These are phyloP conservation scores for Mortierella hygrophila DNA, from an alignment of 192 early-diverging fungal genomes.

Conservation along the genomic window DNA sequence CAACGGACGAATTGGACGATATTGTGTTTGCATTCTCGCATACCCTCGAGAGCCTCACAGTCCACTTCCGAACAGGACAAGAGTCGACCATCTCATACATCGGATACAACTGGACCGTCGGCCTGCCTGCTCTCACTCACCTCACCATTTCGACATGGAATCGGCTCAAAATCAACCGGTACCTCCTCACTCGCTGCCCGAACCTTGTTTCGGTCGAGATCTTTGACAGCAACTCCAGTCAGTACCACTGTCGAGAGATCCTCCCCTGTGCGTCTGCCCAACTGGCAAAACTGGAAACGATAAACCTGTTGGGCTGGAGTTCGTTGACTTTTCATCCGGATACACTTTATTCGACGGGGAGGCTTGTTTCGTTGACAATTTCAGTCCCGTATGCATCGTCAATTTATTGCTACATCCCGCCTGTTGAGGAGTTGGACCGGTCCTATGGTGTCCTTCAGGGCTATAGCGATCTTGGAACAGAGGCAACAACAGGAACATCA, in stretches of 20 bases:
- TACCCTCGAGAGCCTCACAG: background rate
- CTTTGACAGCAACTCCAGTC: background rate
- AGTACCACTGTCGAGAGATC: background rate
- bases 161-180: background rate
- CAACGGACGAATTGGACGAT: background rate
- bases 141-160: background rate
- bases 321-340: conserved; percentile 1
- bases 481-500: background rate
- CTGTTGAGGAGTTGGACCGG: background rate
- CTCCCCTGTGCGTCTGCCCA: background rate
- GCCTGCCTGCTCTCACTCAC: background rate
- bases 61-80: background rate
- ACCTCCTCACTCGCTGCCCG: background rate
- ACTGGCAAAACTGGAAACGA: background rate
- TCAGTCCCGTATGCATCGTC: background rate
- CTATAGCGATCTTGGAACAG: background rate
- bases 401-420: background rate
- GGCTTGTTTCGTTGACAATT: background rate
- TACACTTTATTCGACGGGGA: background rate
- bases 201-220: background rate
- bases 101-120: background rate
- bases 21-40: background rate
- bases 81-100: background rate
- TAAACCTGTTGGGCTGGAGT: background rate
- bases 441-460: background rate